Evolutionary conservation across 202 grass and related monocot genomes (phyloP), one percentile per base, ranked within the genome.

Genomic region (Tripidium arundinaceum): DNA sequence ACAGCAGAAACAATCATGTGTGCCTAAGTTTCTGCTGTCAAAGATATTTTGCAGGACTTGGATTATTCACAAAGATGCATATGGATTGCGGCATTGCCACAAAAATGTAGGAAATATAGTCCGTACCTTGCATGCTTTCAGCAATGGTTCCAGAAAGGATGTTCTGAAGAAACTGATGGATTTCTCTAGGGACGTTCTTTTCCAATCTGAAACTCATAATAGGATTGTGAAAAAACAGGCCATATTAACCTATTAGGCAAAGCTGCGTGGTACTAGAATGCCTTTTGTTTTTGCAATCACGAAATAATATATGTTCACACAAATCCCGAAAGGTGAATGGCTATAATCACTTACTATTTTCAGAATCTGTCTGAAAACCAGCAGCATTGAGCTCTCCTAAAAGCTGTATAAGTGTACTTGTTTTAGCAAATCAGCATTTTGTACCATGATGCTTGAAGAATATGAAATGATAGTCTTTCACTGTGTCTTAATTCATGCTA

Each of bases 41-140:
- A 28, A 43, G 12, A 66, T 28, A 66, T 59, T 75, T 79, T 39
- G 37, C 24, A 49, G 34, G 11, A 24, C 8, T 65, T 52, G 14
- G 12, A 55, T 59, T 34, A 45, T 22, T 50, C 37, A 66, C 49
- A 49, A 27, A n/a, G n/a, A 16, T 31, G 6, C 13, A n/a, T 36
- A 29, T 55, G 4, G 36, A 68, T 66, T 8, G 1, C 10, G 4
- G 43, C n/a, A 31, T 14, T 22, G 24, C 14, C 38, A 22, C 75
- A 21, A 11, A 79, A 62, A 61, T 33, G 34, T 19, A 43, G 46
- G 29, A 52, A 54, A 73, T 24, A 71, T n/a, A n/a, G 5, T 16
- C 13, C 33, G 4, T 82, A 98, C 94, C 90, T 93, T 98, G 88
- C 95, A 98, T 62, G 88, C 85, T 93, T 94, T 98, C 62, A 91